These are phyloP conservation scores for Angophora floribunda DNA, from an alignment of 345 rosid genomes.

Conservation along the genomic window DNA sequence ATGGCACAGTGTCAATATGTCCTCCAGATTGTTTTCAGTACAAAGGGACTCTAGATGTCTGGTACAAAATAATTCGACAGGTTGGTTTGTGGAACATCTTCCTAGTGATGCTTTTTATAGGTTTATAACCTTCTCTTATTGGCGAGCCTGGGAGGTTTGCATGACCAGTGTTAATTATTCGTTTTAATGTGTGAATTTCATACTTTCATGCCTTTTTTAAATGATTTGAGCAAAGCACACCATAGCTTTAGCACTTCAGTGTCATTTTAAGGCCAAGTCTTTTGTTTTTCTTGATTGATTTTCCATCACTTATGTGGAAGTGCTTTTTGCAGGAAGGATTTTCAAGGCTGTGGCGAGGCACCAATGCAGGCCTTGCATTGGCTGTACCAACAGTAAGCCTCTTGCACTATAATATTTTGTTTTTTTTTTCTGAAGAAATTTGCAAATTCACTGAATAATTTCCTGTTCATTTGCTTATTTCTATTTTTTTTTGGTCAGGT, in stretches of 20 bases:
- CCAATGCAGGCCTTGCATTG: conserved; percentile 90
- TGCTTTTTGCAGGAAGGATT: conserved; percentile 65
- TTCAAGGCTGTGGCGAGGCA: conserved; percentile 92
- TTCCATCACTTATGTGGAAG: neutral
- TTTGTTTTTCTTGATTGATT: neutral
- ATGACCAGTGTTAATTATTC: neutral
- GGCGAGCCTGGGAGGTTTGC: neutral
- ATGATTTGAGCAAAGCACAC: neutral
- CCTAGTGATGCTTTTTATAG: neutral
- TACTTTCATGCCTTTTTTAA: neutral
- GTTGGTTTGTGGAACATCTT: conserved; percentile 17
- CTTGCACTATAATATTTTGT: neutral
- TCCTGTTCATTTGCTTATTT: neutral
- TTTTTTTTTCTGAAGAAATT: neutral
- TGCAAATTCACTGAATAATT: neutral
- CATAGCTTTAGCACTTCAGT: neutral
- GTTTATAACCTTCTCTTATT: neutral
- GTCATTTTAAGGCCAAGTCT: neutral
- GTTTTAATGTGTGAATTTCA: neutral
- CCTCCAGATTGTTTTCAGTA: conserved; percentile 99
- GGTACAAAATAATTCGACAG: conserved; percentile 85
- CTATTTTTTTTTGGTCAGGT: conserved; percentile 43
- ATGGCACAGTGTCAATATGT: conserved; percentile 93
- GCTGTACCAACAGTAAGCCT: conserved; percentile 80
- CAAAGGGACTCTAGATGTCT: conserved; percentile 93